Evolutionary conservation across 129 eudicot genomes (phyloP), one percentile per base, ranked within the genome.

Genomic region (Centaurea solstitialis): DNA sequence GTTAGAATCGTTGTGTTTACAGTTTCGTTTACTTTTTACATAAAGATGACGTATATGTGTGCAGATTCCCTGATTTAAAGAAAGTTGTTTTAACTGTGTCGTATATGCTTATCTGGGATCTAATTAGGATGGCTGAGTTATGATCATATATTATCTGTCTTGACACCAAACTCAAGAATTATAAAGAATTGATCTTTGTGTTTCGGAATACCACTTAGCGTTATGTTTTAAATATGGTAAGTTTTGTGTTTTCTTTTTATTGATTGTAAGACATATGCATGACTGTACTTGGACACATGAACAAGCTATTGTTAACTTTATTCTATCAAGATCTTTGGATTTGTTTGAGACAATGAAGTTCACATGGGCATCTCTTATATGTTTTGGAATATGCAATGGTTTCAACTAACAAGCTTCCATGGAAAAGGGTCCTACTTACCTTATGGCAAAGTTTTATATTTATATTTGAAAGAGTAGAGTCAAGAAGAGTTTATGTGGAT

Each of bases 351-450:
- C 79, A 83, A 61, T 83, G 77, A 77, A 77, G 82, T 77, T 83
- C 78, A 77, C 86, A 83, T 83, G 86, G 81, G 86, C 69, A 83
- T 83, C 77, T 76, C 78, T 71, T 13, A 71, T 71, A 70, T 41
- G 76, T 76, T 82, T 82, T 82, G 86, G 82, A 82, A 82, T 77
- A 82, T 82, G 82, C 82, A 77, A 24, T 82, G 86, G 69, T 77
- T 76, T 82, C 78, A 62, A 62, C 68, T 43, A 82, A 77, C 82
- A 82, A 82, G 70, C 82, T 76, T 82, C 86, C 81, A 82, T 64
- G 67, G 28, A 77, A 70, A 76, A 57, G 77, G 86, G 86, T 77
- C 86, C 86, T 77, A 77, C 86, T 77, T 77, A 77, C 86, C 78
- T 70, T 76, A 70, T 40, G 86, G 68, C 81, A 82, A 76, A 82